Base-by-base conservation (phyloP, 495 filamentous ascomycete species). In the Penicillium canescens region DNA sequence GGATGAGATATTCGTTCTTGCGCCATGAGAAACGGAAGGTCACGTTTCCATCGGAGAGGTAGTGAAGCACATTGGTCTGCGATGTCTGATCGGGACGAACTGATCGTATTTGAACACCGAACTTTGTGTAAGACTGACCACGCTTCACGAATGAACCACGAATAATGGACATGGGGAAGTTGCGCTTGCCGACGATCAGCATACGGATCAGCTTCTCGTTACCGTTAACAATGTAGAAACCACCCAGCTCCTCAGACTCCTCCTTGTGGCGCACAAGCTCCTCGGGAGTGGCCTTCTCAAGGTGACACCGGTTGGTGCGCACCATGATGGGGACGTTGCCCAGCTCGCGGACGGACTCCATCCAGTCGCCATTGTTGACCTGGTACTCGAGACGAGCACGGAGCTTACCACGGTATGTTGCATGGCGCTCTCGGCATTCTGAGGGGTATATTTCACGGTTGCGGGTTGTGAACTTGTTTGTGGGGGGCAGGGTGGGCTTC, bases 1-100 rank as follows among this genome's bases (percentile, higher is more conserved):
- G 94, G 12, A 98, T 81, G 20, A 97, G 80, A 65, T 88, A 98
- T 73, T 98, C 94, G 57, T 90, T 90, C 78, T 98, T 98, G 56
- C 93, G 81, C 94, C 94, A 98, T 2, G 93, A 96, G 72, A 98
- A 98, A 36, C 94, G 83, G 76, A 98, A 96, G 2, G 89, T 96
- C 54, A 97, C 84, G 68, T 96, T 97, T 56, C 94, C 94, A 70
- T 98, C 93, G 55, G 79, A 87, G 42, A 97, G 85, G 72, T 97
- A 98, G 70, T 98, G 94, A 21, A 98, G 79, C 21, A 96, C 91
- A 60, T 97, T 98, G 10, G 93, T 98, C 67, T 98, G 94, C 12
- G 93, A 96, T 14, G 92, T 96, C 72, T 98, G 92, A 65, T 98
- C 94, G 9, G 91, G 93, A 38, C 94, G 85, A 26, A 96, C 91